Conservation (phyloP, 345 rosid genomes). For the Gossypium anomalum region DNA sequence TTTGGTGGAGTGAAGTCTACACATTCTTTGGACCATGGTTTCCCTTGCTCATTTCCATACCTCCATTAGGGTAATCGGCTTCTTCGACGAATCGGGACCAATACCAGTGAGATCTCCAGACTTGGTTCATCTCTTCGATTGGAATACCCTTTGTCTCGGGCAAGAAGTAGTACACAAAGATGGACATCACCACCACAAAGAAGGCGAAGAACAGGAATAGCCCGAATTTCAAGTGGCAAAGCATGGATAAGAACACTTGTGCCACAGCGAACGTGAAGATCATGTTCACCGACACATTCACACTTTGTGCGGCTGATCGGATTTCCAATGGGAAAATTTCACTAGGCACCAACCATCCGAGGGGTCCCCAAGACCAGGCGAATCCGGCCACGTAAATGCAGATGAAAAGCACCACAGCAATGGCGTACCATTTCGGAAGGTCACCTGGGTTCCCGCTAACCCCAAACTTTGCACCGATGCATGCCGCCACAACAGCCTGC, state of each 20-base stretch:
- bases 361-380: slow-evolving; percentile 99
- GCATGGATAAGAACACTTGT: slow-evolving; percentile 67
- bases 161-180: slow-evolving; percentile 50
- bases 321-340: slow-evolving; percentile 90
- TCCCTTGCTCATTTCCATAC: slow-evolving; percentile 46
- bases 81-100: slow-evolving; percentile 52
- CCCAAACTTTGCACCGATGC: slow-evolving; percentile 81
- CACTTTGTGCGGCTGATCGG: slow-evolving; percentile 83
- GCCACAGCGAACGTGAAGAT: slow-evolving; percentile 71
- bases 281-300: slow-evolving; percentile 88
- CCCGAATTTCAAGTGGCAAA: slow-evolving; percentile 81
- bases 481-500: slow-evolving; percentile 55
- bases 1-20: slow-evolving; percentile 4
- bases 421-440: slow-evolving; percentile 75
- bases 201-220: slow-evolving; percentile 56
- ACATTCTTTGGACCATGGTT: slow-evolving; percentile 27
- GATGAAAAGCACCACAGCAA: slow-evolving; percentile 76
- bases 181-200: slow-evolving; percentile 56
- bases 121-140: slow-evolving; percentile 60
- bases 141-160: slow-evolving; percentile 73
- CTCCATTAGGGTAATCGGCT: slow-evolving; percentile 24
- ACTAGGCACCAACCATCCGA: slow-evolving; percentile 88
- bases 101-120: slow-evolving; percentile 64
- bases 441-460: slow-evolving; percentile 52
- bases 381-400: slow-evolving; percentile 79